Percentiles rank a stretch among this genome's conserved stretches.
Evolutionary conservation across 768 basidiomycete species (phyloP).

Genomic region (Mycena albidolilacea): DNA sequence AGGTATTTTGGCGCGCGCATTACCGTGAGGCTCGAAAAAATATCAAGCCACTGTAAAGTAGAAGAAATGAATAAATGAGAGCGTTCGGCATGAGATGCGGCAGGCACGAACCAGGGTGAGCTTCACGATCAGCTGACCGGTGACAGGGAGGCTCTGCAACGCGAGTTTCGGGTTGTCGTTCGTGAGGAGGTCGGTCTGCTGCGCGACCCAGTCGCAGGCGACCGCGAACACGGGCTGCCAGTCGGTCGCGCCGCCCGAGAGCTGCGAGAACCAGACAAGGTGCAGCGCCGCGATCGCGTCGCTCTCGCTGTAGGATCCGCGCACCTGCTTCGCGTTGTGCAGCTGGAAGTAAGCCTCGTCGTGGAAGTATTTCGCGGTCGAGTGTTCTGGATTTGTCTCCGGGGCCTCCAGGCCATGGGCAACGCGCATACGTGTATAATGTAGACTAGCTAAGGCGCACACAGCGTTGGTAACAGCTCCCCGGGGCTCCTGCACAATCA

Average conservation of each 20-base stretch:
- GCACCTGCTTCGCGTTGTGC: constrained; percentile 66
- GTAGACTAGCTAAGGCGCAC: constrained; percentile 82
- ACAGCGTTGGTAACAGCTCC: constrained; percentile 82
- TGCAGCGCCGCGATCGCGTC: constrained; percentile 87
- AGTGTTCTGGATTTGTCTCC: constrained; percentile 66
- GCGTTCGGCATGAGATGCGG: constrained; percentile 24
- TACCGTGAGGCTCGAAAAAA: constrained; percentile 76
- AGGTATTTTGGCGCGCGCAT: constrained; percentile 77
- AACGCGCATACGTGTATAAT: constrained; percentile 73
- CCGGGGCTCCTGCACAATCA: constrained; percentile 75
- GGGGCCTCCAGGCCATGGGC: constrained; percentile 74
- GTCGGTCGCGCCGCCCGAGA: constrained; percentile 76
- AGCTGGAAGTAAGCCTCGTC: constrained; percentile 79
- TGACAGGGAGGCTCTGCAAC: constrained; percentile 67
- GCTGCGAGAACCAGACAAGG: constrained; percentile 79
- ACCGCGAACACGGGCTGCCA: constrained; percentile 82
- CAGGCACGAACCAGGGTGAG: constrained; percentile 75
- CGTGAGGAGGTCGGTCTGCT: constrained; percentile 69
- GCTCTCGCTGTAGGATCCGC: constrained; percentile 69
- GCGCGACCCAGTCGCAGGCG: constrained; percentile 82
- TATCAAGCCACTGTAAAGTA: constrained; percentile 77
- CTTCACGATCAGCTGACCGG: constrained; percentile 75
- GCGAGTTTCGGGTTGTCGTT: constrained; percentile 76
- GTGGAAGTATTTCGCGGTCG: constrained; percentile 75
- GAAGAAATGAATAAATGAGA: constrained; percentile 3